Evolutionary conservation across 2,329 filamentous ascomycete species (phyloP), one percentile per base, ranked within the genome.

Genomic region (Penicillium sp.): DNA sequence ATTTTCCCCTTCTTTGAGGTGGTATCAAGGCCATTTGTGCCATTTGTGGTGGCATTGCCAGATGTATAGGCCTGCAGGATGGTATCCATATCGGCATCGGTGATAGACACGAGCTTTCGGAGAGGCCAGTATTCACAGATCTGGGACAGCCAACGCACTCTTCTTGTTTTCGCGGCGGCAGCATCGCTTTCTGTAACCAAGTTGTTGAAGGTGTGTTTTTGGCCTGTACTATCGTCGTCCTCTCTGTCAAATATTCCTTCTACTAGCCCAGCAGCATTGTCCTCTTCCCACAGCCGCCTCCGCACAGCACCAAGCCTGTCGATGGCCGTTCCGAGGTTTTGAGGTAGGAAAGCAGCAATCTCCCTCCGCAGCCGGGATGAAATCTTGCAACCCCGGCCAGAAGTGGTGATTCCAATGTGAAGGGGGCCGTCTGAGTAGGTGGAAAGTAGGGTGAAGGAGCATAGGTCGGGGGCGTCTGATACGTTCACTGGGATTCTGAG

Each of bases 101-200:
- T 88, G 61, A 97, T 88, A 40, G 83, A 81, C 8, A 92, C 91
- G 1, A 99, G 83, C 19, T 90, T 85, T 61, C 87, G 87, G 27
- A 99, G 81, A 1, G 94, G 92, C 94, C 94, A 99, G 76, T 99
- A 99, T 78, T 99, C 94, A 81, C 94, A 99, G 51, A 99, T 91
- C 72, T 99, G 94, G 21, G 89, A 86, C 1, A 99, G 81, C 94
- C 94, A 99, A 57, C 94, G 85, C 81, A 96, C 92, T 50, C 94
- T 84, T 58, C 93, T 82, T 23, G 84, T 92, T 70, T 91, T 91
- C 16, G 86, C 84, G 3, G 87, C 87, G 58, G 89, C 87, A 0
- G 84, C 77, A 68, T 94, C 91, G 44, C 87, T 85, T 46, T 90
- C 87, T 0, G 72, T 84, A 7, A 97, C 83, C 4, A 99, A 80